Evolutionary conservation across 2,329 filamentous ascomycete species (phyloP).

Genomic region (Scytalidium lignicola): DNA sequence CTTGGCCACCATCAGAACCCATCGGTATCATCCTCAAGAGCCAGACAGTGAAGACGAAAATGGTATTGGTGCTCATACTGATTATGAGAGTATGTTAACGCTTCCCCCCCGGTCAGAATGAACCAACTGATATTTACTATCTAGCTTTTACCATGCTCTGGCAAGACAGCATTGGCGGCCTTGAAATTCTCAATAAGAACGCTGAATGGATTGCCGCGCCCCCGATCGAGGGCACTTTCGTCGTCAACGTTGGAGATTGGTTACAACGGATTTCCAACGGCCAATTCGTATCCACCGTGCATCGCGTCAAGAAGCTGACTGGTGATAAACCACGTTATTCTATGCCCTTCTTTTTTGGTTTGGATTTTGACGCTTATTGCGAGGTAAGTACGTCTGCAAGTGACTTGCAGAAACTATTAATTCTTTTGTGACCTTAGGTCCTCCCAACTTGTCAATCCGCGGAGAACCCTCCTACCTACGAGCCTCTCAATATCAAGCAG

Average conservation of each 20-base stretch:
- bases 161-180: conserved; percentile 36
- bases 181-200: conserved; percentile 37
- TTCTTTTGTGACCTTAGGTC: too few species aligned
- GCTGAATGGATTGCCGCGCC: conserved; percentile 28
- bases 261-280: conserved; percentile 48
- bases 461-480: too few species aligned
- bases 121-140: too few species aligned
- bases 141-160: conserved; percentile 43
- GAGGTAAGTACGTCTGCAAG: too few species aligned
- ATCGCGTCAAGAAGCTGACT: conserved; percentile 11
- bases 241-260: conserved; percentile 50
- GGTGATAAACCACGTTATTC: conserved; percentile 34
- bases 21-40: conserved; percentile 18
- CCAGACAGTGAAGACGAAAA: conserved; percentile 28
- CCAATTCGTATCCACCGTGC: conserved; percentile 35
- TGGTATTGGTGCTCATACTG: conserved; percentile 47
- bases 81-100: too few species aligned
- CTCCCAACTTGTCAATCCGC: too few species aligned
- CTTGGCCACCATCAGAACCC: conserved; percentile 20
- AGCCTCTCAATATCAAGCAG: too few species aligned
- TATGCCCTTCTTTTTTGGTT: conserved; percentile 43
- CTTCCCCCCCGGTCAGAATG: too few species aligned
- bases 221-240: conserved; percentile 37
- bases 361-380: too few species aligned
- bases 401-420: too few species aligned